phyloP scores from a whole-genome alignment of 495 filamentous ascomycete species.

The Bryoglossum gracile region DNA sequence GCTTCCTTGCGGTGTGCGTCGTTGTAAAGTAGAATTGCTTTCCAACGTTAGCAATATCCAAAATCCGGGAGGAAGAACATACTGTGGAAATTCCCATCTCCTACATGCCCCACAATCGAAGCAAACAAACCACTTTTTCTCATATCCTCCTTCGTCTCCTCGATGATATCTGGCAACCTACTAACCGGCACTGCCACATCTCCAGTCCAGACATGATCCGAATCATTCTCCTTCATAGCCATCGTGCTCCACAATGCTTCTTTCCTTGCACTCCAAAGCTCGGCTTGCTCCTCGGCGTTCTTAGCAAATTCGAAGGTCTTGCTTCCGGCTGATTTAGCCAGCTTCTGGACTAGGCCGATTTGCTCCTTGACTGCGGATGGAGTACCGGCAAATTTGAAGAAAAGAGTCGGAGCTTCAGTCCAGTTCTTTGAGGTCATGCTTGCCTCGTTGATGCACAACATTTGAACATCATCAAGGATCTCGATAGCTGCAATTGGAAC shows the following conservation, averaged over 20 bases:
- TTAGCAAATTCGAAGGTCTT: conserved; percentile 74
- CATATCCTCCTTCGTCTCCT: conserved; percentile 69
- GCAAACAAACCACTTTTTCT: conserved; percentile 57
- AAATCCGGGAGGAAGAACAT: conserved; percentile 16
- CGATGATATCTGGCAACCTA: conserved; percentile 65
- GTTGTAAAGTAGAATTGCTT: conserved; percentile 67
- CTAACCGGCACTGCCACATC: conserved; percentile 79
- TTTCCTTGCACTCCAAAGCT: conserved; percentile 84
- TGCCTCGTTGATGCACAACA: conserved; percentile 81
- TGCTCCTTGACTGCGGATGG: conserved; percentile 72
- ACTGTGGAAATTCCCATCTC: conserved; percentile 81
- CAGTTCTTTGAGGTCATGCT: conserved; percentile 66
- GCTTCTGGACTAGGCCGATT: conserved; percentile 58
- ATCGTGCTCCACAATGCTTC: conserved; percentile 75
- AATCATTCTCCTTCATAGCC: conserved; percentile 46
- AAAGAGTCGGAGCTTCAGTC: conserved; percentile 77
- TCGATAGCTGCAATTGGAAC: conserved; percentile 85
- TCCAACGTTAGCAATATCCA: conserved; percentile 10
- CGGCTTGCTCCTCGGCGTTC: conserved; percentile 57
- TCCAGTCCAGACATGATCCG: conserved; percentile 72
- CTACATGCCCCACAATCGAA: conserved; percentile 75
- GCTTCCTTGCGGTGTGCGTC: conserved; percentile 54
- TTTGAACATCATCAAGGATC: conserved; percentile 88
- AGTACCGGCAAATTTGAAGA: conserved; percentile 92
- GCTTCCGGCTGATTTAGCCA: conserved; percentile 56